Base-by-base conservation (phyloP, 106 monocot genomes). In the Posidonia australis region DNA sequence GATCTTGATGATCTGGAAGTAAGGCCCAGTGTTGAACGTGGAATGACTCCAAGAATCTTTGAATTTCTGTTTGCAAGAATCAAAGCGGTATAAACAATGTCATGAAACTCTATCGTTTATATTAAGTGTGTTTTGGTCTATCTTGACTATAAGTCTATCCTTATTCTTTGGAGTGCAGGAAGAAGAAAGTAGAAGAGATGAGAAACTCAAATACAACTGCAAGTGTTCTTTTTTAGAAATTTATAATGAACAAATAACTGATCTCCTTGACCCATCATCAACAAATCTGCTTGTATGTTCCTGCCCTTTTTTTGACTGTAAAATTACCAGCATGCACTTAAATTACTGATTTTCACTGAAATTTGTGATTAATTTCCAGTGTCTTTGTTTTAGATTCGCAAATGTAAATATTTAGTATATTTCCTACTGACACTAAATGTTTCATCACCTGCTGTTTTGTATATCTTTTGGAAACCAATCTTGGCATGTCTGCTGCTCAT, bases 51-150 rank as follows among this genome's bases (percentile, higher is more conserved):
- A 64, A 77, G 89, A 22, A 89, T 94, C n/a, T 94, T 94, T 76
- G 93, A 94, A 60, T 94, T 94, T 67, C 78, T 94, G 44, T 94
- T 94, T 82, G 93, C 93, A 42, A 77, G 89, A 74, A 94, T 94
- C 58, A 86, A 64, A 84, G 93, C 86, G 69, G 93, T 94, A 81
- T 77, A 27, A 17, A 23, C 36, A 36, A 36, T 36, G 36, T 29
- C 20, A n/a, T 31, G 13, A 29, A 27, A 10, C 5, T 19, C 31
- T 32, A n/a, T 1, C 11, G 2, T 66, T 29, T 17, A 12, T 31
- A 30, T 17, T 30, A 10, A 1, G 14, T 28, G 3, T 12, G 28
- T 13, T 28, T 5, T 31, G 1, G 16, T 30, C 13, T 51, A 43
- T 51, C 22, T 18, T 47, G 18, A 61, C 22, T 18, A 51, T 55